Conservation (phyloP, 495 filamentous ascomycete genomes). For the Neurospora discreta region DNA sequence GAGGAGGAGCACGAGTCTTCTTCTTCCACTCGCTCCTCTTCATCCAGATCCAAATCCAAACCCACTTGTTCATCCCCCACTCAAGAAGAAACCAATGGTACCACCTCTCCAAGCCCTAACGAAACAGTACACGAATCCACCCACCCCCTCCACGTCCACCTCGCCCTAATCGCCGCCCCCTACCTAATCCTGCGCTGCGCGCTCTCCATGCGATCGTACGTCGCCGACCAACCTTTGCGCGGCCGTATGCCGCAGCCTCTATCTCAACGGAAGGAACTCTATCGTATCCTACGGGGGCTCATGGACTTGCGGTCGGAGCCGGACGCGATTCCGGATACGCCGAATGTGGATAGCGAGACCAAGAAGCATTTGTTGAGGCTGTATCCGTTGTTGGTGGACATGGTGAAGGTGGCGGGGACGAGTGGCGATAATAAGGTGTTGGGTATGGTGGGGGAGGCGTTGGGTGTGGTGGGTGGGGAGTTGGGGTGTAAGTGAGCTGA, state of each 20-base stretch:
- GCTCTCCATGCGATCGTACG: slow-evolving; percentile 67
- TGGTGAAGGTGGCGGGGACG: slow-evolving; percentile 54
- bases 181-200: slow-evolving; percentile 77
- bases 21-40: slow-evolving; percentile 4
- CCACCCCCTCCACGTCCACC: slow-evolving; percentile 35
- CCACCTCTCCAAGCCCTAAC: too few relatives aligned
- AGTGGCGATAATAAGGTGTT: slow-evolving; percentile 52
- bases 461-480: slow-evolving; percentile 57
- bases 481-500: slow-evolving; percentile 36
- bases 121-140: slow-evolving; percentile 7
- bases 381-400: slow-evolving; percentile 68
- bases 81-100: slow-evolving; percentile 8
- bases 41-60: too few relatives aligned
- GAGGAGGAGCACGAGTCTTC: slow-evolving; percentile 15
- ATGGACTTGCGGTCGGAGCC: slow-evolving; percentile 58
- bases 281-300: slow-evolving; percentile 55
- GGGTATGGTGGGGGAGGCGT: slow-evolving; percentile 42
- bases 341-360: slow-evolving; percentile 40
- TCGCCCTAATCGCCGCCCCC: slow-evolving; percentile 69
- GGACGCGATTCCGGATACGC: slow-evolving; percentile 55
- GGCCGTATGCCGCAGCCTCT: slow-evolving; percentile 88
- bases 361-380: slow-evolving; percentile 68
- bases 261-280: slow-evolving; percentile 64
- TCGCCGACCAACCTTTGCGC: slow-evolving; percentile 83
- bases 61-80: slow-evolving; percentile 14